These are phyloP conservation scores for Phytophthora hibernalis DNA, from an alignment of 352 stramenopile species.

Conservation along the genomic window DNA sequence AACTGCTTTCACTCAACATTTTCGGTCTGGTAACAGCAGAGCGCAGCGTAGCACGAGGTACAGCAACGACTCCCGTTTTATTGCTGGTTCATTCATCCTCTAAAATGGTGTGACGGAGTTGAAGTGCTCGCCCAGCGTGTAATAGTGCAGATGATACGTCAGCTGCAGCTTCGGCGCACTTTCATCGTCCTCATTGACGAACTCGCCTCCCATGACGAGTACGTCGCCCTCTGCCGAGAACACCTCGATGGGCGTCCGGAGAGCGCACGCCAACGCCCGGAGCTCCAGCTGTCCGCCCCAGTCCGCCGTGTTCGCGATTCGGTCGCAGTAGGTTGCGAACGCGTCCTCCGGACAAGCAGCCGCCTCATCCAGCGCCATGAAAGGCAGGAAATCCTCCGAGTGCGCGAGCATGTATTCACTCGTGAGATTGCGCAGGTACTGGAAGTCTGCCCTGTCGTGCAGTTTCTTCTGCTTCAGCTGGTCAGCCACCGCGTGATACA, in stretches of 20 bases:
- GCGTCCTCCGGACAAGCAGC: conserved; percentile 19
- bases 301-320: conserved; percentile 91
- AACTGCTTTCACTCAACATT: no score
- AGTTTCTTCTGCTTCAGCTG: conserved; percentile 82
- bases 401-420: conserved; percentile 85
- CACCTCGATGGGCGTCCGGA: conserved; percentile 93
- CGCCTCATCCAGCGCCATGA: conserved; percentile 81
- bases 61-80: no score
- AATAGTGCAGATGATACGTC: conserved; percentile 98
- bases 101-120: conserved; percentile 91
- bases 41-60: no score
- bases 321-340: conserved; percentile 94
- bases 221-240: conserved; percentile 90
- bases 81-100: neutral
- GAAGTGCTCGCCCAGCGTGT: conserved; percentile 99
- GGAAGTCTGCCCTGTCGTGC: conserved; percentile 52
- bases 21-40: no score
- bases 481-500: conserved; percentile 96
- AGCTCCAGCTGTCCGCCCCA: conserved; percentile 98
- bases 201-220: conserved; percentile 92
- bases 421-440: conserved; percentile 74
- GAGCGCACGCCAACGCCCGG: conserved; percentile 87
- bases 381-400: conserved; percentile 93
- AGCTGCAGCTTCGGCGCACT: conserved; percentile 84
- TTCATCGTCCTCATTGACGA: conserved; percentile 38